phyloP scores from a whole-genome alignment of 2,329 filamentous ascomycete species.

The Paraphoma chrysanthemicola region DNA sequence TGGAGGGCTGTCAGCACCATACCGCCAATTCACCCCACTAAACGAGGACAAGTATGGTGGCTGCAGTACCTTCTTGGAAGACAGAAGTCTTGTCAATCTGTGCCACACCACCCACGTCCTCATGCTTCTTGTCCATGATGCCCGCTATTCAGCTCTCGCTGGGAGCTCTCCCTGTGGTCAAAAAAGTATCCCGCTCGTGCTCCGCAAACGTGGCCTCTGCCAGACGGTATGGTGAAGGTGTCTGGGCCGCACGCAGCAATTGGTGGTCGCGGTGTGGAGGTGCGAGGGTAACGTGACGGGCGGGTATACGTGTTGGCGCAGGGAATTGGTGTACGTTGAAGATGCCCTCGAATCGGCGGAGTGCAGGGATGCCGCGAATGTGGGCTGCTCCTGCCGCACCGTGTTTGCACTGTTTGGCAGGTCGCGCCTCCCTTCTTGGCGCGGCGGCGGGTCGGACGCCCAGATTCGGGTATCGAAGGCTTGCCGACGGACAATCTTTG shows the following conservation, averaged over 20 bases:
- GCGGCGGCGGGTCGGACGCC: constrained; percentile 20
- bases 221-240: constrained; percentile 11
- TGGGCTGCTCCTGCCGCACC: constrained; percentile 31
- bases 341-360: constrained; percentile 36
- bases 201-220: constrained; percentile 47
- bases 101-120: constrained; percentile 94
- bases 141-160: constrained; percentile 24
- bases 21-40: constrained; percentile 10
- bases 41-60: constrained; percentile 2
- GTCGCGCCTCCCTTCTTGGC: not conserved
- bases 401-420: constrained; percentile 15
- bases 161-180: constrained; percentile 28
- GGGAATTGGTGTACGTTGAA: constrained; percentile 46
- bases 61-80: constrained; percentile 90
- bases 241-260: constrained; percentile 16
- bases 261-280: constrained; percentile 5
- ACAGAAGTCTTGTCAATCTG: constrained; percentile 98
- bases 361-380: constrained; percentile 43
- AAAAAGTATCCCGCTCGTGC: constrained; percentile 36
- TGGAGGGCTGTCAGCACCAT: constrained; percentile 52
- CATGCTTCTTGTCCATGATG: constrained; percentile 85
- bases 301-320: constrained; percentile 16
- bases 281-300: constrained; percentile 5
- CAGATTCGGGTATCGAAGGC: constrained; percentile 28
- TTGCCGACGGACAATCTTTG: not conserved